phyloP scores from a whole-genome alignment of 768 basidiomycete genomes.

The Royoungia palumana region DNA sequence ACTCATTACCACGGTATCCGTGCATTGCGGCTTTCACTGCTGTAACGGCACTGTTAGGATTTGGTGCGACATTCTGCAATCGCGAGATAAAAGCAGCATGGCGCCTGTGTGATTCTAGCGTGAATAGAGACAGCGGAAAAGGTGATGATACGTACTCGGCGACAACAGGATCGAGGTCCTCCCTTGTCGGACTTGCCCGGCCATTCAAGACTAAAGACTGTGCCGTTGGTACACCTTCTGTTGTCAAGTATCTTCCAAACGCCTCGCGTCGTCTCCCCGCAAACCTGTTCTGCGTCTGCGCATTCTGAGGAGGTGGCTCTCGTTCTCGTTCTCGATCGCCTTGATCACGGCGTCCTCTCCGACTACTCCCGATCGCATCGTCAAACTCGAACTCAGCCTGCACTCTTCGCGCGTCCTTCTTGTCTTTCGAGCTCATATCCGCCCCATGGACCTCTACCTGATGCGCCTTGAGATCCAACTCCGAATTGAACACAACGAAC shows the following conservation, averaged over 20 bases:
- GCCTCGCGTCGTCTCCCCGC: constrained; percentile 51
- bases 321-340: constrained; percentile 52
- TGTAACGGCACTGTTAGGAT: constrained; percentile 54
- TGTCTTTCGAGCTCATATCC: constrained; percentile 68
- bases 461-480: constrained; percentile 88
- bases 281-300: constrained; percentile 29
- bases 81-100: constrained; percentile 64
- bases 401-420: constrained; percentile 64
- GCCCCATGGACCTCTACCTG: constrained; percentile 80
- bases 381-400: constrained; percentile 66
- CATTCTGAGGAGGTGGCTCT: constrained; percentile 26
- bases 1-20: constrained; percentile 73
- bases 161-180: constrained; percentile 51
- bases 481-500: constrained; percentile 90
- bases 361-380: constrained; percentile 45
- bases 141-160: constrained; percentile 45
- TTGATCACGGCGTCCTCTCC: constrained; percentile 45
- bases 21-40: constrained; percentile 74
- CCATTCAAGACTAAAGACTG: constrained; percentile 22
- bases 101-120: constrained; percentile 43
- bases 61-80: constrained; percentile 54
- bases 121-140: neutral
- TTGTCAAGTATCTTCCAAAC: constrained; percentile 60
- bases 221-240: constrained; percentile 23
- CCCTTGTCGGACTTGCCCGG: constrained; percentile 31